Base-by-base conservation (phyloP, 2,329 filamentous ascomycete species). In the Parasarocladium wereldwijsianum region DNA sequence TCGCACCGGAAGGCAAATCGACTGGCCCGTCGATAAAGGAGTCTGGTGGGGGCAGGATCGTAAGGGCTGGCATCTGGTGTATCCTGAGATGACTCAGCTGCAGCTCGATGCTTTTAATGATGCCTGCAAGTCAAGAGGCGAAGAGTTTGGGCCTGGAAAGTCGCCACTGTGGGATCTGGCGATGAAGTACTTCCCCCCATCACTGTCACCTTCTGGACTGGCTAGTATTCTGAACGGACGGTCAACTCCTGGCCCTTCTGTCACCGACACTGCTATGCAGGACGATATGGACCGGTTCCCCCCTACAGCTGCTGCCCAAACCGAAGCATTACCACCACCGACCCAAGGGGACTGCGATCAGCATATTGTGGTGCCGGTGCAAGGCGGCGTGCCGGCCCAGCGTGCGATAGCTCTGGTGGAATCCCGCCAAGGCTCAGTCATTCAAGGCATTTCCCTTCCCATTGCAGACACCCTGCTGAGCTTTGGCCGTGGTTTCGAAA, bases 401-500 rank as follows among this genome's bases (percentile, higher is more conserved):
- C 52, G 52, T 8, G 51, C 61, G 3, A 61, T 84, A 2, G 84
- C 79, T 6, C 68, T 70, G 32, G 55, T 93, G 10, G 66, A 70
- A 10, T 76, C 76, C 1, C 64, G 75, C 0, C 43, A 64, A 0
- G 71, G 70, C 10, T 93, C 85, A 0, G 64, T 70, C 35, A 59
- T 80, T 6, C 55, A 64, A 2, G 64, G 64, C 14, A 64, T 82
- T 15, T 68, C 65, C 1, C 60, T 92, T 18, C 64, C 66, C 19
- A 58, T 94, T 10, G 70, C 71, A 8, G 65, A 71, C 23, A 70
- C 73, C 4, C 54, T 82, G 39, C 72, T 76, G 0, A 78, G 76
- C 0, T 96, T 84, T 74, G 87, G 87, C 17, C 73, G 87, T 16
- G 69, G 70, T 0, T 58, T 54, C 1, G 60, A 65, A 13, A 86